Conservation (phyloP, 139 green algal species). For the Ulvella scutata region DNA sequence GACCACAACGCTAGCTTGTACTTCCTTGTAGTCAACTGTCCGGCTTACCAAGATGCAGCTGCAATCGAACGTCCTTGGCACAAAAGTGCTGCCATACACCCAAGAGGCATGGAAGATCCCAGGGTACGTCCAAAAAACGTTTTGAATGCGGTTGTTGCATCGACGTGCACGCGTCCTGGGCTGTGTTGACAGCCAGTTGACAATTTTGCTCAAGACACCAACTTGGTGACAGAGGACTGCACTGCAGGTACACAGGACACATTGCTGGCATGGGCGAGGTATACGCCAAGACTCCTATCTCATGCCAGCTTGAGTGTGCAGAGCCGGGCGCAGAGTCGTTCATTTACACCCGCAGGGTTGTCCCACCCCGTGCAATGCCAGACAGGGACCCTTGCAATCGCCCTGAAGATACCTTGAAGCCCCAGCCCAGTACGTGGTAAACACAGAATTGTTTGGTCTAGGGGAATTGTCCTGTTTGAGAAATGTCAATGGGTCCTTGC, state of each 20-base stretch:
- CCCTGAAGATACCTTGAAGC: constrained; percentile 23
- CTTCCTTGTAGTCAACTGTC: too few relatives aligned
- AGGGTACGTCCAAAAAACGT: constrained; percentile 18
- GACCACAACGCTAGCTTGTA: too few relatives aligned
- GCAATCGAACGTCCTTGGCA: neutral
- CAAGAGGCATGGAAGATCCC: constrained; percentile 41
- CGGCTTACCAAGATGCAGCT: too few relatives aligned
- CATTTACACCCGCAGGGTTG: constrained; percentile 35
- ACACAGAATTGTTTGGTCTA: neutral
- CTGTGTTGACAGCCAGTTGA: neutral
- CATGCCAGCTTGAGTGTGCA: constrained; percentile 44
- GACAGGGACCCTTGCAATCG: constrained; percentile 41
- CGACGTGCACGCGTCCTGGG: neutral
- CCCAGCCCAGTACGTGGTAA: constrained; percentile 16
- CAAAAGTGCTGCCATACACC: constrained; percentile 26
- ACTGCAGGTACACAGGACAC: constrained; percentile 53
- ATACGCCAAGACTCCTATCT: constrained; percentile 53
- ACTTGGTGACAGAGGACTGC: neutral
- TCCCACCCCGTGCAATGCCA: constrained; percentile 6
- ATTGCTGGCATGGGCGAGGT: constrained; percentile 36
- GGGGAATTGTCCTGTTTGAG: neutral
- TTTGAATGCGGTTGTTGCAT: neutral
- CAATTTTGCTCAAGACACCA: neutral
- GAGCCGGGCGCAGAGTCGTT: constrained; percentile 33
- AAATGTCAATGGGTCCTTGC: neutral